Percentiles rank a stretch among this genome's conserved stretches.
These are phyloP conservation scores for Xylaria nigripes DNA, from an alignment of 495 filamentous ascomycete genomes.

Conservation along the genomic window DNA sequence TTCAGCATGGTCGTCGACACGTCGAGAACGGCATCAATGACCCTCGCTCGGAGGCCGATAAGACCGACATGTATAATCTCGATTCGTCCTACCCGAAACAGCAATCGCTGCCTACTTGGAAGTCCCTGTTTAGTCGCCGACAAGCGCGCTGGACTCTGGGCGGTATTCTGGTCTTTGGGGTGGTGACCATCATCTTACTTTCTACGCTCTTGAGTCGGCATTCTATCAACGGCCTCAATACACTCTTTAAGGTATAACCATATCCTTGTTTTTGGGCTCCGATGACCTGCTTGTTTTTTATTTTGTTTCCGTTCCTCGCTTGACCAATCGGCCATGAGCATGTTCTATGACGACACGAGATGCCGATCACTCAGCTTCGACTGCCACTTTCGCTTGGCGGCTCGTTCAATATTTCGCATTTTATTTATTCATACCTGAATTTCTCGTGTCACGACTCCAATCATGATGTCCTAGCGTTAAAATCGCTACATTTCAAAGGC, in stretches of 20 bases:
- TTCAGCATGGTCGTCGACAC: not conserved
- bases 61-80: constrained; percentile 1
- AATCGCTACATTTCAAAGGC: no score
- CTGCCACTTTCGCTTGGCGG: not conserved
- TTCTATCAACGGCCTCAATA: not conserved
- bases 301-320: not conserved
- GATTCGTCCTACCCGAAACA: constrained; percentile 6
- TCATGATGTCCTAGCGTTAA: no score
- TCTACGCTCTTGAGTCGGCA: constrained; percentile 10
- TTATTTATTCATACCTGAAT: not conserved
- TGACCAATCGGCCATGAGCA: not conserved
- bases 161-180: constrained; percentile 5
- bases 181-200: constrained; percentile 8
- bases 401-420: not conserved
- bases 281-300: not conserved
- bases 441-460: not conserved
- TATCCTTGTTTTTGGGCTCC: not conserved
- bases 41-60: not conserved
- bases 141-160: not conserved
- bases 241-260: constrained; percentile 8
- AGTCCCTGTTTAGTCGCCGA: not conserved
- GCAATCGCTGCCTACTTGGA: not conserved
- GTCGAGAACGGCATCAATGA: not conserved
- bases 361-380: constrained; percentile 2
- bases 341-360: not conserved